phyloP scores from a whole-genome alignment of 345 rosid genomes.

The Salix udensis region DNA sequence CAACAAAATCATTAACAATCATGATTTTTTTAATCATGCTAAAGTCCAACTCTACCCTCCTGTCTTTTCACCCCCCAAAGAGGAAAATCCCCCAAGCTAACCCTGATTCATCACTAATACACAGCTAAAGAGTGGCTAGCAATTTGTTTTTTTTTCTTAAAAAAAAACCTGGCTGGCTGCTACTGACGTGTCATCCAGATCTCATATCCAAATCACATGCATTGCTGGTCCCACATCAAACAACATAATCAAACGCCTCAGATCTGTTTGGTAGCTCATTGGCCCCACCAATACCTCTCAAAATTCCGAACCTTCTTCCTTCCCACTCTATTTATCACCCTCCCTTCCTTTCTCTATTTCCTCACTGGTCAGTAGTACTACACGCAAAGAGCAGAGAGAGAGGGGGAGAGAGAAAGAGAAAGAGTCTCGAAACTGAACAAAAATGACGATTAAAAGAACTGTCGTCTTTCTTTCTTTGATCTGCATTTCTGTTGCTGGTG shows the following conservation, averaged over 20 bases:
- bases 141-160: not conserved
- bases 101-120: not conserved
- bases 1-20: not conserved
- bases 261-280: constrained; percentile 9
- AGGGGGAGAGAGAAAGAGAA: not conserved
- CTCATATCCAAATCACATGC: constrained; percentile 1
- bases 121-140: not conserved
- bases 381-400: not conserved
- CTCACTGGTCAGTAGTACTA: not conserved
- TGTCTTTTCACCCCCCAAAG: not conserved
- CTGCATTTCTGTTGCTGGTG: constrained; percentile 14
- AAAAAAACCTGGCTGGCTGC: not conserved
- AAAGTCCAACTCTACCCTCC: not conserved
- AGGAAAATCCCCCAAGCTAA: not conserved
- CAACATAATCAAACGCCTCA: constrained; percentile 2
- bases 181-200: not conserved
- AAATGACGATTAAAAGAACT: constrained; percentile 7
- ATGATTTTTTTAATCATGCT: not conserved
- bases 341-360: not conserved
- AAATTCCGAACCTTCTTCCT: not conserved
- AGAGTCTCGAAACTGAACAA: not conserved
- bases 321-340: constrained; percentile 1
- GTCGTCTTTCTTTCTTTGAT: constrained; percentile 8
- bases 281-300: constrained; percentile 2
- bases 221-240: not conserved